Base-by-base conservation (phyloP, 2,329 filamentous ascomycete genomes). In the Arthrinium puccinioides region DNA sequence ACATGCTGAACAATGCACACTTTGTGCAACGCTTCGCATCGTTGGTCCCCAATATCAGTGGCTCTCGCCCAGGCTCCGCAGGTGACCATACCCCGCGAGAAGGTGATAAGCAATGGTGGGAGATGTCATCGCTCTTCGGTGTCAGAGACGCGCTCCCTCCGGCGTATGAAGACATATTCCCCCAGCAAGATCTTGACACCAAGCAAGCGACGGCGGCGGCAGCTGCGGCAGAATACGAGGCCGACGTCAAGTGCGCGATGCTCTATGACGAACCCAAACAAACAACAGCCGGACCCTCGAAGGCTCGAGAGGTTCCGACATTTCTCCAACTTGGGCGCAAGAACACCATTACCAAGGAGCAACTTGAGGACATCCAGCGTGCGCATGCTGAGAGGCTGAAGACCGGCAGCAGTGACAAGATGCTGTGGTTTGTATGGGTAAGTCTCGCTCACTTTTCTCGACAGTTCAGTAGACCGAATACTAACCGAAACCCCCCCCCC, bases 101-200 rank as follows among this genome's bases (percentile, higher is more conserved):
- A 36, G 56, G 66, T 38, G 72, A 78, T 36, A 67, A 67, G 47
- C 70, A 72, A 42, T 85, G 82, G 81, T 85, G 79, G 75, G 79
- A 83, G 52, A 62, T 82, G 20, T 71, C 82, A 30, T 76, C 77
- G 8, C 62, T 69, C 25, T 67, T 71, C 36, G 47, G 52, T 20
- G 64, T 61, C 15, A 63, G 62, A 26, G 60, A 74, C 9, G 64
- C 69, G 4, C 67, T 74, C 21, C 84, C 84, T 8, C 86, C 86
- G 9, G 76, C 86, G 0, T 92, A 92, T 46, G 80, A 88, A 37
- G 86, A 89, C 32, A 75, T 92, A 20, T 92, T 79, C 55, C 85
- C 84, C 2, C 63, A 65, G 30, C 59, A 67, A 38, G 64, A 69
- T 30, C 44, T 69, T 13, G 73, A 80, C 39, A 62, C 60, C 18